Evolutionary conservation across 768 basidiomycete genomes (phyloP), one percentile per base, ranked within the genome.

Genomic region (Hypsizygus marmoreus): DNA sequence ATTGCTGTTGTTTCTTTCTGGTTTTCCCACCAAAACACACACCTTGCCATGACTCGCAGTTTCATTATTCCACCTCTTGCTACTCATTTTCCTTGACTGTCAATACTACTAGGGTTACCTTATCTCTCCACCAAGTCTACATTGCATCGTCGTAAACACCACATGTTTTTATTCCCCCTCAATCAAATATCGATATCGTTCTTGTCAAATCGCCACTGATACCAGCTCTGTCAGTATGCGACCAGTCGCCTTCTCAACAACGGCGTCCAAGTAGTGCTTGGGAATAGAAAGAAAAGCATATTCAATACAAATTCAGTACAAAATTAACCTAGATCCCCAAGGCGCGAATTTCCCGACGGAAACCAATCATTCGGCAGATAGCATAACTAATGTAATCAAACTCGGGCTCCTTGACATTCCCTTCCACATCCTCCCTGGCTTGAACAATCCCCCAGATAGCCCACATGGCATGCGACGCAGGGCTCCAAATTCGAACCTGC

Each of bases 381-480:
- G 94, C 84, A 62, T 97, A 97, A 9, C 75, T 74, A 50, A 97
- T 65, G 66, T 97, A 97, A 67, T 98, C 89, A 62, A 97, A 98
- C 54, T 94, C 95, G 12, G 79, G 79, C 54, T 82, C 76, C 28
- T 65, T 70, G 34, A 75, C 77, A 30, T 74, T 71, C 13, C 67
- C 75, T 55, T 85, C 78, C 6, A 91, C 51, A 54, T 85, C 80
- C 54, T 91, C 89, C 51, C 80, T 80, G 5, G 91, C 92, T 66
- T 95, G 93, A 4, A 98, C 82, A 52, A 98, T 75, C 6, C 90
- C 93, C 97, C 97, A 99, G 33, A 97, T 70, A 6, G 89, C 84
- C 94, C 95, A 98, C 79, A 88, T 85, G 10, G 80, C 93, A 56
- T 94, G 91, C 16, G 88, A 88, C 4, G 91, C 86, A 9, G 95